Evolutionary conservation across 768 basidiomycete genomes (phyloP).

Genomic region (Kwoniella sp.): DNA sequence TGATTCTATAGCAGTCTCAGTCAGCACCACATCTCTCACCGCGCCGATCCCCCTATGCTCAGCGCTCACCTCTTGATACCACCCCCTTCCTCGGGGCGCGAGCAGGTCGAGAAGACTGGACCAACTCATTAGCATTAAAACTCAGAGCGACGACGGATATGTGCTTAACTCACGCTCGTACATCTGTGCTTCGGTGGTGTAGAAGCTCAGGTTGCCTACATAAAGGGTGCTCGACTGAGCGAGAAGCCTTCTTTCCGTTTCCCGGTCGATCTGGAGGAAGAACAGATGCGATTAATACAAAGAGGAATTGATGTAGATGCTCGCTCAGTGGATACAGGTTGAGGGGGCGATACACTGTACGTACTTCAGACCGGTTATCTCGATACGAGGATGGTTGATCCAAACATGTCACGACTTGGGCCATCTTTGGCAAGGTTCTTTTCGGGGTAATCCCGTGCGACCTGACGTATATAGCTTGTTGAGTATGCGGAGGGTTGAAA

Average conservation of each 20-base stretch:
- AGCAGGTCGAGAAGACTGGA: constrained; percentile 53
- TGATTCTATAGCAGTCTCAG: constrained; percentile 38
- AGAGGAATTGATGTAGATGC: constrained; percentile 21
- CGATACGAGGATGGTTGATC: constrained; percentile 98
- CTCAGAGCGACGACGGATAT: background rate
- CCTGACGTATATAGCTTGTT: no score
- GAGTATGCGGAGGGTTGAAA: no score
- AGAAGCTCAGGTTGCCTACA: constrained; percentile 63
- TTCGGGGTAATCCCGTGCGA: no score
- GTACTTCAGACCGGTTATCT: constrained; percentile 79
- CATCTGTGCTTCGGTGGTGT: constrained; percentile 52
- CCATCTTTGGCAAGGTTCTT: constrained; percentile 61
- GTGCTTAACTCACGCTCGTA: constrained; percentile 48
- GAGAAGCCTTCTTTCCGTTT: constrained; percentile 77
- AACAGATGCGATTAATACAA: no score
- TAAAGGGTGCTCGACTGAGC: constrained; percentile 85
- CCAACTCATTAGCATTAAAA: background rate
- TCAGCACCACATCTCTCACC: background rate
- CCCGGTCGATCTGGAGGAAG: constrained; percentile 65
- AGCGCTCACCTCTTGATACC: constrained; percentile 51
- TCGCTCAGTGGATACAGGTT: constrained; percentile 1
- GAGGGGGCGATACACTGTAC: constrained; percentile 11
- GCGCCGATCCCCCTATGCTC: no score
- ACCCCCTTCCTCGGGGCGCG: constrained; percentile 50
- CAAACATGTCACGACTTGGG: constrained; percentile 78